Conservation (phyloP, 2,329 filamentous ascomycete species). For the Pseudocercospora crystallina region DNA sequence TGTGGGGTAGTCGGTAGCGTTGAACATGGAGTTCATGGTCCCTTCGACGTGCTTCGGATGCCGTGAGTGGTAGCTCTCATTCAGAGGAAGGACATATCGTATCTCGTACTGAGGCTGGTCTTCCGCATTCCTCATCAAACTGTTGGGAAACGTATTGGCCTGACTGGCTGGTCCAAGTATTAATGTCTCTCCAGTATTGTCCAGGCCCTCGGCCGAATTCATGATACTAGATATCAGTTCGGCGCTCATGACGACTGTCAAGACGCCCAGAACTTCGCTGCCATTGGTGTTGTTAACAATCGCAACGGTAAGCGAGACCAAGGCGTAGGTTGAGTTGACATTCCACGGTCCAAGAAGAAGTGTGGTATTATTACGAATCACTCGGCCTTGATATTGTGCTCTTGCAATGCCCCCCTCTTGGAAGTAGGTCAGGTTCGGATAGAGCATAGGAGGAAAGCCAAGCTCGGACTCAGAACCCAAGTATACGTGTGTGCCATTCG, state of each 20-base stretch:
- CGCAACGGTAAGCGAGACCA: constrained; percentile 79
- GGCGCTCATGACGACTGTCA: constrained; percentile 76
- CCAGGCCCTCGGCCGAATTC: constrained; percentile 67
- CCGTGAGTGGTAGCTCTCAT: constrained; percentile 23
- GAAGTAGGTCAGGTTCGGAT: constrained; percentile 73
- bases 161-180: constrained; percentile 66
- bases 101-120: constrained; percentile 23
- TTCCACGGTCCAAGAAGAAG: constrained; percentile 75
- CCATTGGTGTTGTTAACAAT: constrained; percentile 66
- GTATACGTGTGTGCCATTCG: constrained; percentile 58
- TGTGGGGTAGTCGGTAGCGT: constrained; percentile 62
- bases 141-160: constrained; percentile 57
- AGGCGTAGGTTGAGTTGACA: constrained; percentile 69
- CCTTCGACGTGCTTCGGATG: constrained; percentile 35
- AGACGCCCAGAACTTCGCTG: constrained; percentile 72
- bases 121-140: constrained; percentile 32
- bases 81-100: constrained; percentile 33
- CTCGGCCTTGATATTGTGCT: constrained; percentile 4
- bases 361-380: constrained; percentile 42
- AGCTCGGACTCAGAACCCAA: constrained; percentile 57
- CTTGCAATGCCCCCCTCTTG: background rate
- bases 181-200: constrained; percentile 66
- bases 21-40: constrained; percentile 54
- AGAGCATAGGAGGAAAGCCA: constrained; percentile 72
- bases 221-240: constrained; percentile 62